Percentiles rank a stretch among this genome's conserved stretches.
These are phyloP conservation scores for Zygosaccharomyces gambellarensis DNA, from an alignment of 805 yeast species.

Conservation along the genomic window DNA sequence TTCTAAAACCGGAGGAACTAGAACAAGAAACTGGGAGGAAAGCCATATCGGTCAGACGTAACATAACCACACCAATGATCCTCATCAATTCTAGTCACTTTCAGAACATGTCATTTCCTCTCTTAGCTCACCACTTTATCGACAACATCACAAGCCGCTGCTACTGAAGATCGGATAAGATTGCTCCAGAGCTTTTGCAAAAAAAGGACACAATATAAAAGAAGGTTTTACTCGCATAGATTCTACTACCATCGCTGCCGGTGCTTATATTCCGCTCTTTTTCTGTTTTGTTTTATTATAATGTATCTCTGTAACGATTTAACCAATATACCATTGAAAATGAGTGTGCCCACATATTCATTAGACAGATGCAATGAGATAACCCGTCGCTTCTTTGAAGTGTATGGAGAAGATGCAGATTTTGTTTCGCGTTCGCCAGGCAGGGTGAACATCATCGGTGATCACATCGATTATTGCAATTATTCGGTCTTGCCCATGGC, in stretches of 20 bases:
- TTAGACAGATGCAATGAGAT: conserved; percentile 1
- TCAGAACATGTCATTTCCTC: too few species aligned
- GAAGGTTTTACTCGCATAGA: not conserved
- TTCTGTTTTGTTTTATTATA: not conserved
- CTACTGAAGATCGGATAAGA: too few species aligned
- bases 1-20: too few species aligned
- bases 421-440: conserved; percentile 67
- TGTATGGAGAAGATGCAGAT: conserved; percentile 35
- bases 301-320: conserved; percentile 3
- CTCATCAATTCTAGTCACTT: too few species aligned
- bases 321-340: not conserved
- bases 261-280: not conserved
- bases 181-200: too few species aligned
- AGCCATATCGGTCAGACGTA: too few species aligned
- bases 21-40: too few species aligned
- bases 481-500: conserved; percentile 73
- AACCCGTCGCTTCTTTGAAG: conserved; percentile 3
- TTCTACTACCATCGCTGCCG: not conserved
- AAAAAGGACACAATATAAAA: not conserved
- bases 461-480: conserved; percentile 65
- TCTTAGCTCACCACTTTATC: too few species aligned
- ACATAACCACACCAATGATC: too few species aligned
- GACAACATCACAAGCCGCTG: too few species aligned
- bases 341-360: conserved; percentile 1
- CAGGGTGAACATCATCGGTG: conserved; percentile 69